Evolutionary conservation across 441 rosid species (phyloP), one percentile per base, ranked within the genome.

Genomic region (Gossypium schwendimanii): DNA sequence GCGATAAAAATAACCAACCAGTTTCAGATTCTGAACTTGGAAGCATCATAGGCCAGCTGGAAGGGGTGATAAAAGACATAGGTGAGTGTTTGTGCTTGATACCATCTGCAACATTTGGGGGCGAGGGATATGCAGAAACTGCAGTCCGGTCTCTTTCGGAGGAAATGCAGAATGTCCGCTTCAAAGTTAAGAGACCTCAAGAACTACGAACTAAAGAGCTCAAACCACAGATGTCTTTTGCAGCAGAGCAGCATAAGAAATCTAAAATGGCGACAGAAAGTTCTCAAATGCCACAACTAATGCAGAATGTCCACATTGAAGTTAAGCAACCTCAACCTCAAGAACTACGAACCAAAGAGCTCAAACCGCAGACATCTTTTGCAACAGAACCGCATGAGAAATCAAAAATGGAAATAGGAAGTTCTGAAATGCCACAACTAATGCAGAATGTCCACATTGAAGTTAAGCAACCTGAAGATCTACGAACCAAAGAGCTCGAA

Each of bases 11-110:
- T 73, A 79, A 45, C 3, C 53, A 52, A 21, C 73, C 53, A 4
- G 70, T 79, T 23, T 69, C 84, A 73, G 85, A 82, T 15, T 66
- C 74, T 64, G 85, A 88, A 67, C 67, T 84, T 72, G 81, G 49
- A 76, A 71, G 72, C 83, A 76, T 77, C 73, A 66, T 86, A 63
- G 74, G 71, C 17, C 84, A 84, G 78, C 82, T 93, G 17, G 83
- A 86, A 69, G 73, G 63, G 31, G 81, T 77, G 63, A 80, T 90
- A 65, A 84, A 82, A 75, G 83, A 76, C 45, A 79, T 86, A 10
- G 97, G 96, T 55, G 83, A 77, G 65, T 83, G 86, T 80, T 57
- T 93, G 81, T 87, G 82, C 79, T 73, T 73, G 67, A 87, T 93
- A 74, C 94, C 98, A 63, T 69, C 84, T 63, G 80, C 89, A 54